Evolutionary conservation across 202 grass and related monocot genomes (phyloP).

Genomic region (Panicum virgatum): DNA sequence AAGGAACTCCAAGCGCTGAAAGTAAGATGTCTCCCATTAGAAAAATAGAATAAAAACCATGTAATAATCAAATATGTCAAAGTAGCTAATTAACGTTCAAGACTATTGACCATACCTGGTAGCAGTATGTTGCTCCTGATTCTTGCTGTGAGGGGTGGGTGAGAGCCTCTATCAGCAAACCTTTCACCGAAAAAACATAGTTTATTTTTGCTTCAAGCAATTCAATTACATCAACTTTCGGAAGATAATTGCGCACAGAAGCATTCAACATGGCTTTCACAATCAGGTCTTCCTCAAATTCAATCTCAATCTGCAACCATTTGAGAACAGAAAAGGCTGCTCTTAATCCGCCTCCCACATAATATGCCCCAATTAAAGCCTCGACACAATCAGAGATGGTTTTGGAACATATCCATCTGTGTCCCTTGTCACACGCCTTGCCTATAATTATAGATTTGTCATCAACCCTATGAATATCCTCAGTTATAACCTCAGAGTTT

Average conservation of each 20-base stretch:
- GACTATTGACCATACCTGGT: conserved; percentile 51
- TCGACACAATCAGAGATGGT: conserved; percentile 94
- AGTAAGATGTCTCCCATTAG: conserved; percentile 17
- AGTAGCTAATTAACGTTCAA: conserved; percentile 32
- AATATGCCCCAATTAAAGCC: conserved; percentile 92
- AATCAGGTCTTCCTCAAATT: conserved; percentile 60
- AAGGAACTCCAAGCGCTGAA: conserved; percentile 91
- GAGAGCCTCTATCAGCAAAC: conserved; percentile 77
- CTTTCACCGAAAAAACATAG: conserved; percentile 66
- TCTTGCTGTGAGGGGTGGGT: conserved; percentile 86
- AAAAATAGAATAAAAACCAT: conserved; percentile 24
- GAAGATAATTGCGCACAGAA: conserved; percentile 59
- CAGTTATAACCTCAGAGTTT: conserved; percentile 43
- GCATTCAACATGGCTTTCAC: conserved; percentile 53
- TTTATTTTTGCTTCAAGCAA: conserved; percentile 76
- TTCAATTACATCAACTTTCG: conserved; percentile 59
- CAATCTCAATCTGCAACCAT: conserved; percentile 70
- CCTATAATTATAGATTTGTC: conserved; percentile 67
- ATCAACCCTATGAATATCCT: conserved; percentile 43
- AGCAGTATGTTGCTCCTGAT: conserved; percentile 65
- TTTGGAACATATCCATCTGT: conserved; percentile 97
- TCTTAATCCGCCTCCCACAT: conserved; percentile 69
- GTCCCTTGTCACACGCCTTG: conserved; percentile 85
- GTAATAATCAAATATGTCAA: conserved; percentile 15
- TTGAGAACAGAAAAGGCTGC: conserved; percentile 72